Conservation (phyloP, 257 asterid genomes). For the Ballota nigra region DNA sequence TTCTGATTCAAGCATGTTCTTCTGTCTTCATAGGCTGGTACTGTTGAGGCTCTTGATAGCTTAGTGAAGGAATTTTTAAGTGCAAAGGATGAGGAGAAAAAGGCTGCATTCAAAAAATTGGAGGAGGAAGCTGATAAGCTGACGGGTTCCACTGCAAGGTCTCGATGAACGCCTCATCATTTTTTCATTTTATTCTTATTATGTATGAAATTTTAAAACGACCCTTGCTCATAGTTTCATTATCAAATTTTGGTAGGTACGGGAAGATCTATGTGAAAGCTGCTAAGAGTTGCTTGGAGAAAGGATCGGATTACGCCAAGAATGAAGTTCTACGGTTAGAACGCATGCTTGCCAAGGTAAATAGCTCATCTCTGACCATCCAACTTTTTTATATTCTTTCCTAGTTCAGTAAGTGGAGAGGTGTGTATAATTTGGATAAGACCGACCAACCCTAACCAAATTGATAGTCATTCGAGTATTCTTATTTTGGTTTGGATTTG, state of each 20-base stretch:
- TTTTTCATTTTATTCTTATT: not conserved
- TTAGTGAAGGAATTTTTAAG: slow-evolving; percentile 79
- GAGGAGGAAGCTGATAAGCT: slow-evolving; percentile 81
- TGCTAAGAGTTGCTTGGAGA: slow-evolving; percentile 81
- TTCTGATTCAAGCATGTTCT: slow-evolving; percentile 5
- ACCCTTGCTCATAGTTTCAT: not conserved
- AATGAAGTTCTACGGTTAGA: slow-evolving; percentile 80
- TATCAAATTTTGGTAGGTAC: slow-evolving; percentile 37
- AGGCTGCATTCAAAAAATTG: slow-evolving; percentile 43
- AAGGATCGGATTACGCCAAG: slow-evolving; percentile 80
- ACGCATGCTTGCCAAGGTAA: slow-evolving; percentile 93
- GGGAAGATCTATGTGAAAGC: slow-evolving; percentile 82
- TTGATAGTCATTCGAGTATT: no score
- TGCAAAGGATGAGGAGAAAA: slow-evolving; percentile 64
- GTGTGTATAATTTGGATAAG: no score
- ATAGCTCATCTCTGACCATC: not conserved
- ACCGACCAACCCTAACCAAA: no score
- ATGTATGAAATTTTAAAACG: not conserved
- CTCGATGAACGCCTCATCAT: not conserved
- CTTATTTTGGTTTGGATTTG: no score
- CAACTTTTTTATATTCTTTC: not conserved
- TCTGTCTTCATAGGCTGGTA: slow-evolving; percentile 68
- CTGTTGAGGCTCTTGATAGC: slow-evolving; percentile 55
- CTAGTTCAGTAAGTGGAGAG: not conserved
- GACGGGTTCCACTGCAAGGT: slow-evolving; percentile 78